phyloP scores from a whole-genome alignment of 2,329 filamentous ascomycete genomes.

The Xylaria arbuscula region DNA sequence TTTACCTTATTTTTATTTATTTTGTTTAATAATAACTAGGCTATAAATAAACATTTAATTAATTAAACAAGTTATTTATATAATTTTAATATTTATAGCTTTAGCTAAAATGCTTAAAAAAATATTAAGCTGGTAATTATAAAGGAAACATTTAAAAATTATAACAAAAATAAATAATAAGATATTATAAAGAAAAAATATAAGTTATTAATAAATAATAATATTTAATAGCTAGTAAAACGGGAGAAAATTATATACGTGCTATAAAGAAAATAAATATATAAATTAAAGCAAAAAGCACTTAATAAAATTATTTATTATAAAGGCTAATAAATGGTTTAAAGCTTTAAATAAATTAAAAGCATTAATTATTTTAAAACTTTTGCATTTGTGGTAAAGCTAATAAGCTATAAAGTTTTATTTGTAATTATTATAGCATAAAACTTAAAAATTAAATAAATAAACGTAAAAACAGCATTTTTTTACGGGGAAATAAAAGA shows the following conservation, averaged over 20 bases:
- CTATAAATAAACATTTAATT: no score
- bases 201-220: conserved; percentile 5
- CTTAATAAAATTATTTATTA: conserved; percentile 4
- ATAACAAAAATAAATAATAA: conserved; percentile 15
- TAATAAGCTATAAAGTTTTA: conserved; percentile 25
- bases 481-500: conserved; percentile 22
- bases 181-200: neutral
- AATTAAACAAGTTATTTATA: neutral
- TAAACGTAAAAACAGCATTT: conserved; percentile 17
- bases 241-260: neutral
- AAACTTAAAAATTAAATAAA: conserved; percentile 21
- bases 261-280: conserved; percentile 9
- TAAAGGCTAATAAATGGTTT: neutral
- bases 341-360: conserved; percentile 24
- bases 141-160: conserved; percentile 3
- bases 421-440: neutral
- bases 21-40: no score
- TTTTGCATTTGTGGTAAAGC: conserved; percentile 11
- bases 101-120: conserved; percentile 1
- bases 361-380: conserved; percentile 19
- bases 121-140: conserved; percentile 7
- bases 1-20: no score
- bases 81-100: neutral
- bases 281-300: conserved; percentile 11
- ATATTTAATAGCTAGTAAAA: conserved; percentile 2